phyloP scores from a whole-genome alignment of 2,329 filamentous ascomycete genomes.

The Thermomyces lanuginosus region DNA sequence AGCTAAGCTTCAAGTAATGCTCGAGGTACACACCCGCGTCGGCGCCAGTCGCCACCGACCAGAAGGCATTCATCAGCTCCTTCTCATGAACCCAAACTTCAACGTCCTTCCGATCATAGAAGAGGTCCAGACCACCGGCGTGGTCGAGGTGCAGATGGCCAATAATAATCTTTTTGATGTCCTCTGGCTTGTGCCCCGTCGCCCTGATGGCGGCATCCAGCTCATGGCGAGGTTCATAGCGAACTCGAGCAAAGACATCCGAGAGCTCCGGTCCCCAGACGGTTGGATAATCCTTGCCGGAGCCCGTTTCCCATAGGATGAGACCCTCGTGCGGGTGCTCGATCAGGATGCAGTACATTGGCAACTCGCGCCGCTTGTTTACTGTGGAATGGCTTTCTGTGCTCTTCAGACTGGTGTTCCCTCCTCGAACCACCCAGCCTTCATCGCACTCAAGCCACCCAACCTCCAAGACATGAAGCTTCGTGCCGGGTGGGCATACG shows the following conservation, averaged over 20 bases:
- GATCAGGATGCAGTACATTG: conserved; percentile 29
- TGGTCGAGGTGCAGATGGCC: conserved; percentile 35
- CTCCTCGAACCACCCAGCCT: conserved; percentile 28
- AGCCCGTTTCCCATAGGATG: conserved; percentile 33
- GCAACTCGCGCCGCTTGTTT: conserved; percentile 28
- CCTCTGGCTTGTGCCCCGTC: conserved; percentile 29
- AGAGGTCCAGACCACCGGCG: conserved; percentile 33
- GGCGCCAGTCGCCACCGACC: conserved; percentile 27
- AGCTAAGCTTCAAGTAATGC: no score
- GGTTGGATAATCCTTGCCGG: conserved; percentile 30
- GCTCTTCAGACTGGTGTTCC: conserved; percentile 22
- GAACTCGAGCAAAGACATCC: no score
- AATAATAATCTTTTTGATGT: conserved; percentile 32
- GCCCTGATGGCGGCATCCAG: conserved; percentile 16
- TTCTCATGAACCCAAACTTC: conserved; percentile 34
- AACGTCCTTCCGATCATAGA: conserved; percentile 25
- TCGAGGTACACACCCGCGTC: conserved; percentile 25
- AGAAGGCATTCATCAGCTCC: conserved; percentile 32
- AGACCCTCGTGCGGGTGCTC: conserved; percentile 29
- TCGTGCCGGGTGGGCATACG: conserved; percentile 32
- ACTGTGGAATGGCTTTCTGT: conserved; percentile 17
- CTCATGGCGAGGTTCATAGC: neutral
- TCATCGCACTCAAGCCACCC: conserved; percentile 33
- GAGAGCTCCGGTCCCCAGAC: no score
- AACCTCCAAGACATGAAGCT: conserved; percentile 32